phyloP scores from a whole-genome alignment of 176 grass and related monocot species.

The Oryza meyeriana region DNA sequence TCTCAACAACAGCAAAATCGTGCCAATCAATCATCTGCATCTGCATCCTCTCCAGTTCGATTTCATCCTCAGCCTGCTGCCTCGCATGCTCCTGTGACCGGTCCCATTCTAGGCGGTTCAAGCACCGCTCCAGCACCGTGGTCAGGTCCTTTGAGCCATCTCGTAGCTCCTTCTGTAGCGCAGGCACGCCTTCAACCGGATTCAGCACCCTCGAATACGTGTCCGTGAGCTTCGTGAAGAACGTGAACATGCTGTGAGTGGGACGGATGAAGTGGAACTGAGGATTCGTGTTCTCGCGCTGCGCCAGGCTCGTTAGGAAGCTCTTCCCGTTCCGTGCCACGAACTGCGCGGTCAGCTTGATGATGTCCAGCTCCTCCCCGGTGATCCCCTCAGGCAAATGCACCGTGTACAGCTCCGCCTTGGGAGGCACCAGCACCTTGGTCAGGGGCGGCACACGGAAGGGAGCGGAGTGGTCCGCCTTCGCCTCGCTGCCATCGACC shows the following conservation, averaged over 20 bases:
- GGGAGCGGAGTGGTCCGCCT: conserved; percentile 56
- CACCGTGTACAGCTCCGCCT: conserved; percentile 78
- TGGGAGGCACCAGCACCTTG: conserved; percentile 81
- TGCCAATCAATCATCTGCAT: conserved; percentile 99
- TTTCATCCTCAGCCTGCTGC: conserved; percentile 88
- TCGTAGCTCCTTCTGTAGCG: conserved; percentile 44
- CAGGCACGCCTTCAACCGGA: conserved; percentile 47
- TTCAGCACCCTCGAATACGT: conserved; percentile 79
- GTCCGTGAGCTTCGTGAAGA: conserved; percentile 78
- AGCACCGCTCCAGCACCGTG: conserved; percentile 68
- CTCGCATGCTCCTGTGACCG: conserved; percentile 85
- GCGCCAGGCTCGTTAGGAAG: conserved; percentile 62
- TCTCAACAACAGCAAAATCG: conserved; percentile 90
- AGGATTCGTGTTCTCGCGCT: conserved; percentile 52
- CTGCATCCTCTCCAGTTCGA: conserved; percentile 79
- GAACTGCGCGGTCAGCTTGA: conserved; percentile 94
- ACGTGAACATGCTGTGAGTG: conserved; percentile 93
- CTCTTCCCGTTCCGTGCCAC: conserved; percentile 85
- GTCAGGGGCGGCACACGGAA: conserved; percentile 50
- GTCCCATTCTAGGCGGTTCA: conserved; percentile 91
- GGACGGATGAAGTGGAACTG: conserved; percentile 96
- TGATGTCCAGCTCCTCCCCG: conserved; percentile 85
- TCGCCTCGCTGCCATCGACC: conserved; percentile 18
- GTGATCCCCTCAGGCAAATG: conserved; percentile 82
- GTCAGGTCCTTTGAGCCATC: conserved; percentile 56